Conservation (phyloP, 2,329 filamentous ascomycete species). For the Waltergamsia citrina region DNA sequence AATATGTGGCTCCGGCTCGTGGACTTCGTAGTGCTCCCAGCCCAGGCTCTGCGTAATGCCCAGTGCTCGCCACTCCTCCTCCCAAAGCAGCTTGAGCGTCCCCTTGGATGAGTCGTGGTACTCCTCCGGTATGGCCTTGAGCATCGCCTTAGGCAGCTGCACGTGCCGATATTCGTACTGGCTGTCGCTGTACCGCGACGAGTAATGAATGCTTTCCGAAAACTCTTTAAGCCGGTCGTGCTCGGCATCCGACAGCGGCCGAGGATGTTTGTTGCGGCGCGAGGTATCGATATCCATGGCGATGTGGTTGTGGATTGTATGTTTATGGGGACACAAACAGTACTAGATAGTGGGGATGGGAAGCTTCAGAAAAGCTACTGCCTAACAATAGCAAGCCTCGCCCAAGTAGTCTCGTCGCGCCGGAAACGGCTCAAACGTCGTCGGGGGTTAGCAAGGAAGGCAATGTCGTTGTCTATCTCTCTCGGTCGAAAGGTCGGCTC, state of each 20-base stretch:
- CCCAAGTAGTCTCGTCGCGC: no score
- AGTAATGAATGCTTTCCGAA: slow-evolving; percentile 92
- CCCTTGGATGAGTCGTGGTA: slow-evolving; percentile 81
- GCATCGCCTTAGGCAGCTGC: slow-evolving; percentile 94
- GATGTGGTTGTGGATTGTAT: neutral
- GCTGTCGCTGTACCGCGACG: slow-evolving; percentile 84
- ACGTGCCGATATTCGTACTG: slow-evolving; percentile 97
- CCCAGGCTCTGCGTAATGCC: slow-evolving; percentile 98
- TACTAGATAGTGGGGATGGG: no score
- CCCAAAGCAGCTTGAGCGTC: slow-evolving; percentile 92
- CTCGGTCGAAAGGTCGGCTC: no score
- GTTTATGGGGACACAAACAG: neutral
- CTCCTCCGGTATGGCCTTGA: slow-evolving; percentile 91
- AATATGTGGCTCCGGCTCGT: slow-evolving; percentile 97
- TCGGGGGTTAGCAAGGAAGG: no score
- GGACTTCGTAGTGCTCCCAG: slow-evolving; percentile 99
- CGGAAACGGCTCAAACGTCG: no score
- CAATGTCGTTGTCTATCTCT: no score
- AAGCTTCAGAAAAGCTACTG: no score
- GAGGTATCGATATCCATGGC: slow-evolving; percentile 60
- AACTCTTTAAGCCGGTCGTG: slow-evolving; percentile 81
- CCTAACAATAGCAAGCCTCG: no score
- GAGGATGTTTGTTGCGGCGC: slow-evolving; percentile 79
- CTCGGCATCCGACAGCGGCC: slow-evolving; percentile 72
- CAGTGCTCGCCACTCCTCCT: slow-evolving; percentile 95